These are phyloP conservation scores for Aspergillus cristatus DNA, from an alignment of 495 filamentous ascomycete species.

Conservation along the genomic window DNA sequence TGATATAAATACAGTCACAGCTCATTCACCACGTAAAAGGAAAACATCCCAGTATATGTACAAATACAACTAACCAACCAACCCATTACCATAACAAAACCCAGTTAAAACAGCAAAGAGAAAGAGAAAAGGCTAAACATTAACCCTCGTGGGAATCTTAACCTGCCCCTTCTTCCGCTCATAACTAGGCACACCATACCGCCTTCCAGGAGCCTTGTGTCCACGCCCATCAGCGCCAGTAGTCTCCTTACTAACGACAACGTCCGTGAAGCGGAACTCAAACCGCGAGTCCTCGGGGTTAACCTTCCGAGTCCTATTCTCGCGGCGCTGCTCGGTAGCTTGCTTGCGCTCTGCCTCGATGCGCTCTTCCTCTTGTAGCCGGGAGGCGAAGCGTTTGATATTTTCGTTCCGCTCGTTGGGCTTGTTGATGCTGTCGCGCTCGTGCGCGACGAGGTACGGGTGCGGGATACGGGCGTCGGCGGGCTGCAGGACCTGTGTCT, in stretches of 20 bases:
- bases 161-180: slow-evolving; percentile 65
- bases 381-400: slow-evolving; percentile 28
- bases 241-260: slow-evolving; percentile 43
- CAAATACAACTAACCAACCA: slow-evolving; percentile 19
- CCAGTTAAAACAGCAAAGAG: too few relatives aligned
- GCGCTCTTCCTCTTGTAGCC: slow-evolving; percentile 35
- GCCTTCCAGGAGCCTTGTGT: slow-evolving; percentile 46
- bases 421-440: slow-evolving; percentile 26
- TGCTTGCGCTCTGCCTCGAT: slow-evolving; percentile 27
- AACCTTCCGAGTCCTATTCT: slow-evolving; percentile 30
- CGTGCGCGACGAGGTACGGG: slow-evolving; percentile 65
- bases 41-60: too few relatives aligned
- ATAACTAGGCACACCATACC: slow-evolving; percentile 61
- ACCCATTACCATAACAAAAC: too few relatives aligned
- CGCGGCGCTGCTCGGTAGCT: slow-evolving; percentile 28
- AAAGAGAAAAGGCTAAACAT: too few relatives aligned
- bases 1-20: slow-evolving; percentile 22
- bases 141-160: slow-evolving; percentile 61
- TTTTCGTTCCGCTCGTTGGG: slow-evolving; percentile 26
- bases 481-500: slow-evolving; percentile 55
- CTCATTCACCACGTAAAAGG: too few relatives aligned
- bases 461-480: slow-evolving; percentile 83
- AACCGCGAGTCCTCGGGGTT: slow-evolving; percentile 51
- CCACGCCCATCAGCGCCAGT: slow-evolving; percentile 52
- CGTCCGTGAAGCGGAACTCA: slow-evolving; percentile 73